Conservation (phyloP, 441 rosid genomes). For the Syzygium malaccense region DNA sequence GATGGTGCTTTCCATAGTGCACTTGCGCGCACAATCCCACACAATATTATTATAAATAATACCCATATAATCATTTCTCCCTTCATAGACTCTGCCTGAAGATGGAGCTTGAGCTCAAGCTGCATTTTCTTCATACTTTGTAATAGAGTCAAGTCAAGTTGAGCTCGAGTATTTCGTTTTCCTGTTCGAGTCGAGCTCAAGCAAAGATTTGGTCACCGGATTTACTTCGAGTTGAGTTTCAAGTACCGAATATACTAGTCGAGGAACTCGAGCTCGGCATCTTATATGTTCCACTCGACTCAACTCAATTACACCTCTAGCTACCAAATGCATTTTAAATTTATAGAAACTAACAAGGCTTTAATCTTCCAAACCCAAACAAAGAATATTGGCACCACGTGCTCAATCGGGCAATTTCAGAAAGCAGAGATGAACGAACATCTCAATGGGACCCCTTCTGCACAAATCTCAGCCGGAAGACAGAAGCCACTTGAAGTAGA, state of each 20-base stretch:
- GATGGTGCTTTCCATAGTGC: accelerated
- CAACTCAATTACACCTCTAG: not conserved
- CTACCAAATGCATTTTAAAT: not conserved
- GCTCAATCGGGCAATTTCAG: not conserved
- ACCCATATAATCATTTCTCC: not conserved
- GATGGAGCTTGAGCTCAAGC: not conserved
- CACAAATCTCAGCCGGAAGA: not conserved
- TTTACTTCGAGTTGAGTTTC: not conserved
- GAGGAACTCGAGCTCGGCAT: not conserved
- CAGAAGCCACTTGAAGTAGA: slow-evolving; percentile 14
- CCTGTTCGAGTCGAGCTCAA: no score
- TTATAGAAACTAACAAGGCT: not conserved
- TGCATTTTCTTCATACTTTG: accelerated
- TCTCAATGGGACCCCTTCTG: not conserved
- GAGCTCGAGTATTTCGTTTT: not conserved
- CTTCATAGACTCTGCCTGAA: accelerated
- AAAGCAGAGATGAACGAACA: not conserved
- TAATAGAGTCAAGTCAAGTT: not conserved
- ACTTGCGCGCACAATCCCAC: not conserved
- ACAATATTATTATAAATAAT: not conserved
- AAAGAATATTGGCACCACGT: not conserved
- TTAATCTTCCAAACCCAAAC: not conserved
- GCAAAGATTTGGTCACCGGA: no score
- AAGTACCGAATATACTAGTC: accelerated
- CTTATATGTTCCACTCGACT: accelerated